phyloP scores from a whole-genome alignment of 108 stramenopile species.

The Cyclotella baltica region DNA sequence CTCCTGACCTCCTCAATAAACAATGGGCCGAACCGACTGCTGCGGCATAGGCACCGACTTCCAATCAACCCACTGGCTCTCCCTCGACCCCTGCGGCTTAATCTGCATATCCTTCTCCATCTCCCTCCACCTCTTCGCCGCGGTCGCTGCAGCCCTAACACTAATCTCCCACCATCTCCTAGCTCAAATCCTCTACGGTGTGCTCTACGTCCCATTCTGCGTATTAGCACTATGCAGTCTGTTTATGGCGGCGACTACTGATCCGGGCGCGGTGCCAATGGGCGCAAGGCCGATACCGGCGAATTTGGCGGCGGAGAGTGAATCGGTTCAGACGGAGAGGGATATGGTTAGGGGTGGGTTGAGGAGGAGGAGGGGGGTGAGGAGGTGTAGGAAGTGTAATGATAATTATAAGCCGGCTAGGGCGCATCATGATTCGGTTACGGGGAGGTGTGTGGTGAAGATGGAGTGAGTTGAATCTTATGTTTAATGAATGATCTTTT shows the following conservation, averaged over 20 bases:
- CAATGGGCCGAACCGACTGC: constrained; percentile 28
- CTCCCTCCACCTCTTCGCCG: constrained; percentile 70
- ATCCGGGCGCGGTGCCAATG: constrained; percentile 89
- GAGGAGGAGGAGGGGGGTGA: constrained; percentile 55
- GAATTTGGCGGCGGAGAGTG: constrained; percentile 36
- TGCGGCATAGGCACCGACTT: constrained; percentile 47
- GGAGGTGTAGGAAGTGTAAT: constrained; percentile 81
- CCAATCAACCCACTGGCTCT: constrained; percentile 54
- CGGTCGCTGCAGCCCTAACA: constrained; percentile 46
- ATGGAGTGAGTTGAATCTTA: constrained; percentile 40
- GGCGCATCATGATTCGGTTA: constrained; percentile 90
- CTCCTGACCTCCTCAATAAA: not conserved
- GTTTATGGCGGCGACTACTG: constrained; percentile 72
- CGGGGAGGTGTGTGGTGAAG: constrained; percentile 80
- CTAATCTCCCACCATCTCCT: constrained; percentile 55
- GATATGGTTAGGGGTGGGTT: constrained; percentile 40
- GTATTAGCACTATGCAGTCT: constrained; percentile 63
- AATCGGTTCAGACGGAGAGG: constrained; percentile 27
- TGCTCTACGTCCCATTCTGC: constrained; percentile 59
- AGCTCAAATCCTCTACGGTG: constrained; percentile 50
- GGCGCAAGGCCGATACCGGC: constrained; percentile 75
- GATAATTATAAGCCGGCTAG: constrained; percentile 84
- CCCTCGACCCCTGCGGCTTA: constrained; percentile 75
- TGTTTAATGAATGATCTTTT: not conserved
- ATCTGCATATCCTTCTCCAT: constrained; percentile 62